Base-by-base conservation (phyloP, 2,329 filamentous ascomycete species). In the Fusarium beomiforme region DNA sequence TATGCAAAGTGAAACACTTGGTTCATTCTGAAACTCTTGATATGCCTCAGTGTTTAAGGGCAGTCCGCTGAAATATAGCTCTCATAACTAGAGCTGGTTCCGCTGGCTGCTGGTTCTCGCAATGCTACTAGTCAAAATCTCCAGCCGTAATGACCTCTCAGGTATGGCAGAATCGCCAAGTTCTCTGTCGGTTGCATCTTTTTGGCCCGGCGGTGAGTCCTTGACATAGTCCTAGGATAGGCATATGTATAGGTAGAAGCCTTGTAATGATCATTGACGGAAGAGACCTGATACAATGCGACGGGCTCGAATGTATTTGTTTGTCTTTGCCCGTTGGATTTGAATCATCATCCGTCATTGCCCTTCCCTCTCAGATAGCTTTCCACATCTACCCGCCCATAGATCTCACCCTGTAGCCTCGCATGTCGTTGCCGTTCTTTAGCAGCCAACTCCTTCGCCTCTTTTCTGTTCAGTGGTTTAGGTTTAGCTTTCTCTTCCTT, bases 341-440 rank as follows among this genome's bases (percentile, higher is more conserved):
- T 10, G 4, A 21, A 16, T 42, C 17, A 3, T 75, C 57, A 73
- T 64, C 69, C 73, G 14, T 77, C 75, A 8, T 58, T 69, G 41
- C 78, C 76, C 62, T 78, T 70, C 5, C 80, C 80, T 49, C 90
- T 88, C 21, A 97, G 81, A 78, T 97, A 96, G 76, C 86, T 89
- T 75, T 94, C 89, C 59, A 97, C 83, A 71, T 95, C 92, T n/a
- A 92, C 87, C 71, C 88, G 90, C 23, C 88, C 87, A 80, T 93
- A 95, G 69, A 97, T 92, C 81, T 93, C 86, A 73, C 89, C 85
- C 70, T 90, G 86, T 64, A 97, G 79, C 75, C 82, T 89, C 65
- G 92, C 88, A 21, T 86, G 85, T 67, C 85, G 90, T 78, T 83
- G 89, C 81, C 85, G 91, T 62, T 91, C 89, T 69, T 90, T 88